Evolutionary conservation across 2,329 filamentous ascomycete species (phyloP).

Genomic region (Clonostachys rhizophaga): DNA sequence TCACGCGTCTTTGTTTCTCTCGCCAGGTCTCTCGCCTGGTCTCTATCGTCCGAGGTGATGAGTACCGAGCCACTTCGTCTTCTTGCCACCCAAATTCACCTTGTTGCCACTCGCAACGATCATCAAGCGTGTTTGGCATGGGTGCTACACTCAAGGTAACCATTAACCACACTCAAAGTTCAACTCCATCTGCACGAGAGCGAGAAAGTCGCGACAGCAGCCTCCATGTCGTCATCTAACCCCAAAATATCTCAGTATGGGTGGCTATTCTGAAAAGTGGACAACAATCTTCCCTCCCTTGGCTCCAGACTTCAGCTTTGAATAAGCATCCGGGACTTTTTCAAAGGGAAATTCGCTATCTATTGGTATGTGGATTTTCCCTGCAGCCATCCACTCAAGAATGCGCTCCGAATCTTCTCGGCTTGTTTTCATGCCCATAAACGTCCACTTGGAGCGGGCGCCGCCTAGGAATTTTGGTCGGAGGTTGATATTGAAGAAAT

Average conservation of each 20-base stretch:
- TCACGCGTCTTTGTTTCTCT: too few relatives aligned
- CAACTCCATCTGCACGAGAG: neutral
- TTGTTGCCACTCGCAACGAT: too few relatives aligned
- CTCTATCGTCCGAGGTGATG: too few relatives aligned
- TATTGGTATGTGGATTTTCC: conserved; percentile 12
- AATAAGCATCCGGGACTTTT: conserved; percentile 12
- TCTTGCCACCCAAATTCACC: too few relatives aligned
- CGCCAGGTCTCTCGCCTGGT: too few relatives aligned
- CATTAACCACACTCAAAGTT: neutral
- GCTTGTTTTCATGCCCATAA: conserved; percentile 5
- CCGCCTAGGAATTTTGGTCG: conserved; percentile 3
- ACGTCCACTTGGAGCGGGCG: neutral
- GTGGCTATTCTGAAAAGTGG: neutral
- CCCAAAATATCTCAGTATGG: too few relatives aligned
- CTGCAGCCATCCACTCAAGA: conserved; percentile 14
- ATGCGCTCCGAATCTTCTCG: conserved; percentile 5
- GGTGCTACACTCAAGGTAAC: too few relatives aligned
- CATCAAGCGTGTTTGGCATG: too few relatives aligned
- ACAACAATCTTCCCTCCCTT: conserved; percentile 17
- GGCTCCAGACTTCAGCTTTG: conserved; percentile 9
- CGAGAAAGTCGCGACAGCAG: too few relatives aligned
- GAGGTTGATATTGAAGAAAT: conserved; percentile 8
- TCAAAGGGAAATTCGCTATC: conserved; percentile 13
- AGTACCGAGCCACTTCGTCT: too few relatives aligned
- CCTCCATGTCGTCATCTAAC: too few relatives aligned